Base-by-base conservation (phyloP, 805 yeast genomes). In the Zygotorulaspora florentina region DNA sequence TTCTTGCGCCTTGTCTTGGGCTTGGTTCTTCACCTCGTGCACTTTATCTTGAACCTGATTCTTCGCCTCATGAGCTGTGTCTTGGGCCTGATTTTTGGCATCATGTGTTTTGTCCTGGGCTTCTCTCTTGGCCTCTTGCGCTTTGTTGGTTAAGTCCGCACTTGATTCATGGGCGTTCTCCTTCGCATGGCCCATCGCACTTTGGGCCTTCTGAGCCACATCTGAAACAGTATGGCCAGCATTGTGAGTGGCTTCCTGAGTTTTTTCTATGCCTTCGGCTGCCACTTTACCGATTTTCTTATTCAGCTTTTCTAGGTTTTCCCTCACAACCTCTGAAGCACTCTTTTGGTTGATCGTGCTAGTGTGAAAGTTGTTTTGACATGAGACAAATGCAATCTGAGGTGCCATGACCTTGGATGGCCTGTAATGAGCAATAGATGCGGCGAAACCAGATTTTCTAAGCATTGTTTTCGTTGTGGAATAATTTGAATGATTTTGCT, bases 201-300 rank as follows among this genome's bases (percentile, higher is more conserved):
- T 6, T 15, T 31, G 28, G 13, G 39, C 48, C 36, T 47, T 39
- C 3, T 51, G 35, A 12, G 46, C 45, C 15, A 41, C 29, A 7
- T 38, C 40, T 8, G 39, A 17, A 6, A 41, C 50, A 10, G 42
- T 13, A n/a, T 45, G 48, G 10, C 48, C 37, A 3, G 47, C 51
- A 13, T 36, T 40, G 17, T 53, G 51, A 9, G 59, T 28, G 8
- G 55, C 53, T 13, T 57, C 54, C 30, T 58, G 55, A 6, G 61
- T 53, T 40, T 55, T 58, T 34, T 57, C 59, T 17, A 59, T 56
- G 23, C 58, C 60, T 23, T 54, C 53, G 16, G 60, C 58, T 16
- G 61, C 55, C 2, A 54, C 58, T 15, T 54, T 43, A 9, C 59
- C 64, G 2, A 56, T 48, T 40, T 56, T 59, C 40, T 54, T 53